Conservation (phyloP, 371 early-diverging fungal species). For the Globomyces sp. region DNA sequence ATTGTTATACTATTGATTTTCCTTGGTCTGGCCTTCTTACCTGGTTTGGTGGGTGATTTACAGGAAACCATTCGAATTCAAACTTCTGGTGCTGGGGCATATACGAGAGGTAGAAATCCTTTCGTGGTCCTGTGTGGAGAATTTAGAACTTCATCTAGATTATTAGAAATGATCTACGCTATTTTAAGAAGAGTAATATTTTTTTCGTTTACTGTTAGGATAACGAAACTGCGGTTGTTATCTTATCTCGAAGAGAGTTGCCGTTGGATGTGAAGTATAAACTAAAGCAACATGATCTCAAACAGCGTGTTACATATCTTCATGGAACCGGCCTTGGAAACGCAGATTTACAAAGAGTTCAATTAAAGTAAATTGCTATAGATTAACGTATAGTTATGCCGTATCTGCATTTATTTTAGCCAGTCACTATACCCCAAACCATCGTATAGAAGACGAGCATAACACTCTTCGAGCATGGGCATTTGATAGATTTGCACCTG, state of each 20-base stretch:
- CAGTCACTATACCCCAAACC: conserved; percentile 24
- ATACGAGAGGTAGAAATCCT: conserved; percentile 47
- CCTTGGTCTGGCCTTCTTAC: conserved; percentile 62
- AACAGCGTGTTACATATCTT: conserved; percentile 35
- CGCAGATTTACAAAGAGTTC: conserved; percentile 46
- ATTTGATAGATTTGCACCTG: conserved; percentile 47
- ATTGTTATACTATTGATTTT: conserved; percentile 70
- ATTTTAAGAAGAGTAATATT: conserved; percentile 51
- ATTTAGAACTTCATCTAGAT: conserved; percentile 52
- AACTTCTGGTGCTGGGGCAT: conserved; percentile 34
- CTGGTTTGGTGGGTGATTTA: conserved; percentile 54
- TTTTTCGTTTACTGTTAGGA: not conserved
- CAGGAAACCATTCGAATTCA: conserved; percentile 53
- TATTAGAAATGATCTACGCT: conserved; percentile 60
- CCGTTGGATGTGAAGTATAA: conserved; percentile 52
- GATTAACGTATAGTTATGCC: not conserved
- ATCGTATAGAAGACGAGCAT: conserved; percentile 35
- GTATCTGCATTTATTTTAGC: conserved; percentile 16
- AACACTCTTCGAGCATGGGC: conserved; percentile 64
- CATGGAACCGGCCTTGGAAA: conserved; percentile 54
- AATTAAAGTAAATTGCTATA: conserved; percentile 20
- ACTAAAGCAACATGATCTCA: conserved; percentile 27
- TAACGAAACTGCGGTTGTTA: conserved; percentile 40
- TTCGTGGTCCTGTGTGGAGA: conserved; percentile 63
- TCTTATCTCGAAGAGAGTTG: conserved; percentile 55